These are phyloP conservation scores for Cornus kousa DNA, from an alignment of 148 eudicot species.

Conservation along the genomic window DNA sequence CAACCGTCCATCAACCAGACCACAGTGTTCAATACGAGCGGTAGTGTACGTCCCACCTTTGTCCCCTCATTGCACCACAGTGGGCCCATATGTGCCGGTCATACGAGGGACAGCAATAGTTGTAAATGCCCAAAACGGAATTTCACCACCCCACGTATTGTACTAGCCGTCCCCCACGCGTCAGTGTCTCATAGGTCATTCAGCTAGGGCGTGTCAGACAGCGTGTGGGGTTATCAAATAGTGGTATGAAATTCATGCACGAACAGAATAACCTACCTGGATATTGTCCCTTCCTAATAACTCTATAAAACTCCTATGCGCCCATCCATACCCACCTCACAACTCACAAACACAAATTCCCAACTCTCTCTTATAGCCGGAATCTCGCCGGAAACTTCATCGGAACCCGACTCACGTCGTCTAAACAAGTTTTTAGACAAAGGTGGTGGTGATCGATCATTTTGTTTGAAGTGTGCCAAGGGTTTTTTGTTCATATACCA, in stretches of 20 bases:
- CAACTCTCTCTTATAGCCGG: not conserved
- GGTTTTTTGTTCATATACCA: not conserved
- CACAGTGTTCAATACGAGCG: constrained; percentile 33
- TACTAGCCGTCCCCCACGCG: not conserved
- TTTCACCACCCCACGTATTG: not conserved
- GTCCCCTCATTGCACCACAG: constrained; percentile 39
- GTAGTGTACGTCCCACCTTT: constrained; percentile 39
- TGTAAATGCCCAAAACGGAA: constrained; percentile 9
- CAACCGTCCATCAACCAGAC: constrained; percentile 34
- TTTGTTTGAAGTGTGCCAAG: not conserved
- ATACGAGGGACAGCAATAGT: constrained; percentile 18
- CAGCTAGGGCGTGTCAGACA: not conserved
- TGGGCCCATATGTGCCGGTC: constrained; percentile 30
- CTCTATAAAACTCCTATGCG: constrained; percentile 28
- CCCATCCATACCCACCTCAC: not conserved
- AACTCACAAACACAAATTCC: not conserved
- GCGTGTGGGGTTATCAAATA: constrained; percentile 6
- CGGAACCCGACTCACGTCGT: constrained; percentile 1
- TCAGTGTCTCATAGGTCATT: not conserved
- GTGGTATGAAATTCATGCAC: constrained; percentile 21
- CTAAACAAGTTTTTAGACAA: too few species aligned
- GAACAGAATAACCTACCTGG: constrained; percentile 28
- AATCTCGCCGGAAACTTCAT: not conserved
- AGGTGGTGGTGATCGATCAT: not conserved
- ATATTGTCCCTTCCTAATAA: constrained; percentile 13